A percentile compares a stretch with the other conserved stretches of the same genome.
Evolutionary conservation across 495 filamentous ascomycete genomes (phyloP).

Genomic region (Trypethelium eluteriae): DNA sequence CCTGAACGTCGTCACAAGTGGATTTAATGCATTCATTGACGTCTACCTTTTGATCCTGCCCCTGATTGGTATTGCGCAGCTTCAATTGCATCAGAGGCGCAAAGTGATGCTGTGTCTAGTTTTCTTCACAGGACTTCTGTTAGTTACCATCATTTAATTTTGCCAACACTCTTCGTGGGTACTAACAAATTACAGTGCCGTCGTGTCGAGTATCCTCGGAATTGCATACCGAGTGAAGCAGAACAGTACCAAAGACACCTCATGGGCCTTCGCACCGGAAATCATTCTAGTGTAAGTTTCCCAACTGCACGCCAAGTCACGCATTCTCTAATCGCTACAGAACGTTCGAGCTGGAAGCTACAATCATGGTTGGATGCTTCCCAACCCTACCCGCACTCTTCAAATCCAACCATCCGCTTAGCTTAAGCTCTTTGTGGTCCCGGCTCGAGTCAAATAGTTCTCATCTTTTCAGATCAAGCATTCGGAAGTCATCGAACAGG

Average conservation of each 20-base stretch:
- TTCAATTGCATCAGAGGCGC: not conserved
- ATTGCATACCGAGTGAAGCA: not conserved
- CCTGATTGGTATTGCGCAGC: not conserved
- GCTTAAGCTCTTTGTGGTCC: not conserved
- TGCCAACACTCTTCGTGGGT: not conserved
- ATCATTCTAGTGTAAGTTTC: not conserved
- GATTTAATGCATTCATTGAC: not conserved
- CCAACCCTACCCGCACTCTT: not conserved
- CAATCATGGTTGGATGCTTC: not conserved
- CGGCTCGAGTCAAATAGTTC: not conserved
- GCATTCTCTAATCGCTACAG: too few species aligned
- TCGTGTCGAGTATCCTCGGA: not conserved
- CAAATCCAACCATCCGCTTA: not conserved
- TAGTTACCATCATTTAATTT: not conserved
- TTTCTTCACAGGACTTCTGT: not conserved
- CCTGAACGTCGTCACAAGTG: not conserved
- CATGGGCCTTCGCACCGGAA: not conserved
- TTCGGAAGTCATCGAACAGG: not conserved
- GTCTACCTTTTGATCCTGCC: not conserved
- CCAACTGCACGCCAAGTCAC: too few species aligned
- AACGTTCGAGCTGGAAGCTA: not conserved
- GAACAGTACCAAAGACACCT: not conserved
- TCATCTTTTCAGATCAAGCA: not conserved
- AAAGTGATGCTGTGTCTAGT: not conserved
- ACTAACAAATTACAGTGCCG: not conserved